Evolutionary conservation across 192 early-diverging fungal species (phyloP), one percentile per base, ranked within the genome.

Genomic region (Phycomyces blakesleeanus): DNA sequence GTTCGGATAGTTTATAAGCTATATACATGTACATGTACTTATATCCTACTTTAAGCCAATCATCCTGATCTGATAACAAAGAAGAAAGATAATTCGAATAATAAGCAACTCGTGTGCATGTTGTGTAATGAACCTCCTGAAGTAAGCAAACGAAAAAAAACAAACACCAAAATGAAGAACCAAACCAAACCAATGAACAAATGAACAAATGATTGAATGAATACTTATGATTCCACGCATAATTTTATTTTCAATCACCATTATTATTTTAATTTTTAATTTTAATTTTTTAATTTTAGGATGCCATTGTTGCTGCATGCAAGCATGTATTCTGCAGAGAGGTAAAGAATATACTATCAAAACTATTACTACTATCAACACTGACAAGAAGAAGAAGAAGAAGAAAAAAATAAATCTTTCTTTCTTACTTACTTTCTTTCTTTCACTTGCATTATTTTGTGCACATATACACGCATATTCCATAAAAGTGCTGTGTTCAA

Each of bases 301-400:
- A 97, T 71, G 81, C 95, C 0, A 86, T 97, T 57, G 53, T 88
- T 15, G 78, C 86, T 39, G 83, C 82, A 55, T 97, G 95, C 81
- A 88, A 90, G 57, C 95, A 97, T 57, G 79, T 91, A 21, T 97
- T 97, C 69, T 97, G 95, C 69, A 84, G 95, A 21, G 85, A 88
- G 59, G 94, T 93, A 70, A 85, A 83, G 8, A 72, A n/a, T n/a
- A n/a, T n/a, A n/a, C n/a, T n/a, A n/a, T n/a, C n/a, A n/a, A n/a
- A n/a, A n/a, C n/a, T n/a, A n/a, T n/a, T n/a, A n/a, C n/a, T n/a
- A n/a, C n/a, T n/a, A n/a, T n/a, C n/a, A n/a, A n/a, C n/a, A n/a
- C n/a, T n/a, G n/a, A n/a, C n/a, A n/a, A n/a, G n/a, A 81, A 11
- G 77, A 83, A 64, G 81, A n/a, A 74, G 3, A 15, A 12, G 2